Evolutionary conservation across 2,329 filamentous ascomycete species (phyloP).

Genomic region (Fusarium equiseti): DNA sequence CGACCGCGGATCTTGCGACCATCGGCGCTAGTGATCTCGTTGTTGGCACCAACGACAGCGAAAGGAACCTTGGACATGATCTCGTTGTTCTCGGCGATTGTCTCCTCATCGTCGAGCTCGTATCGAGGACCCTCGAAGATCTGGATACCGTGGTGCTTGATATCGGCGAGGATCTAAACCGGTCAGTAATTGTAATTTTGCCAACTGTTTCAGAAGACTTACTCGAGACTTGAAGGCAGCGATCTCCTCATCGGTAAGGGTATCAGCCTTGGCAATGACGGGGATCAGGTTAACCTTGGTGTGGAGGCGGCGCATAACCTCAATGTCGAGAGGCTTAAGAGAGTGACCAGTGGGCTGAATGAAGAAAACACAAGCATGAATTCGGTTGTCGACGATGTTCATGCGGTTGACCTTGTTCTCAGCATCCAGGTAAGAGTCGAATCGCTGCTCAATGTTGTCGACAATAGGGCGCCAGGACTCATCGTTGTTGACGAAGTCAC

Average conservation of each 20-base stretch:
- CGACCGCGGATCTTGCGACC: conserved; percentile 96
- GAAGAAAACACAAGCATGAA: conserved; percentile 99
- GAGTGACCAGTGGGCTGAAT: conserved; percentile 99
- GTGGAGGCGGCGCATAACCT: conserved; percentile 99
- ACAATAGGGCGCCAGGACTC: conserved; percentile 99
- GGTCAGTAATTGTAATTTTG: conserved; percentile 24
- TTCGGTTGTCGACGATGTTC: conserved; percentile 99
- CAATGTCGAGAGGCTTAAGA: conserved; percentile 97
- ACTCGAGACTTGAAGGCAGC: conserved; percentile 94
- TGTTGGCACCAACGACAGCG: conserved; percentile 95
- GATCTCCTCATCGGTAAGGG: conserved; percentile 97
- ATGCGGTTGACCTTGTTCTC: conserved; percentile 99
- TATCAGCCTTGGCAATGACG: conserved; percentile 98
- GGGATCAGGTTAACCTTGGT: conserved; percentile 99
- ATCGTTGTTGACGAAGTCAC: conserved; percentile 99
- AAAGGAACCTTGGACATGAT: conserved; percentile 99
- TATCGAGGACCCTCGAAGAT: conserved; percentile 99
- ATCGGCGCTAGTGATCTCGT: conserved; percentile 90
- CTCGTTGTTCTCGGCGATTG: conserved; percentile 99
- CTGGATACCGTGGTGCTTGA: conserved; percentile 96
- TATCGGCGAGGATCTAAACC: conserved; percentile 89
- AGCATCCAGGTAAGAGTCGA: conserved; percentile 96
- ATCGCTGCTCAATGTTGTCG: conserved; percentile 99
- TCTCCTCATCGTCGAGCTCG: conserved; percentile 99
- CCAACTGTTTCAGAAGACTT: conserved; percentile 58